A percentile compares a stretch with the other conserved stretches of the same genome.
Evolutionary conservation across 2,329 filamentous ascomycete genomes (phyloP).

Genomic region (Scleromitrula shiraiana): DNA sequence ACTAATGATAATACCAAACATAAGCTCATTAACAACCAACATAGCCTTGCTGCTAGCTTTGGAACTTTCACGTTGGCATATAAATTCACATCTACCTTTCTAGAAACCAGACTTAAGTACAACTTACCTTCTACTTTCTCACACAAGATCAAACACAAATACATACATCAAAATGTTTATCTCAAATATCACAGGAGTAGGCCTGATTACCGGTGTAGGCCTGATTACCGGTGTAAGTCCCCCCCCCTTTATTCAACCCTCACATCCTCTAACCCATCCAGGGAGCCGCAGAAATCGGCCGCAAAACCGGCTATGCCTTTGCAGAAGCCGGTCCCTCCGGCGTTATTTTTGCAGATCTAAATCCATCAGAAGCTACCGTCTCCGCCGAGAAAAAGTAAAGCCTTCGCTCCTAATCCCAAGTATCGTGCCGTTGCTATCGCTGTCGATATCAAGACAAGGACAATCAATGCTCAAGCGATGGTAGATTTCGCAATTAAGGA

Average conservation of each 20-base stretch:
- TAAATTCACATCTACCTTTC: no score
- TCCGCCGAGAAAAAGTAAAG: conserved; percentile 23
- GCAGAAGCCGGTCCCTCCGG: conserved; percentile 8
- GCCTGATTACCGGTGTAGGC: neutral
- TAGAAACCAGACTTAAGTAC: no score
- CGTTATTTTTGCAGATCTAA: conserved; percentile 25
- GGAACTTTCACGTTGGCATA: no score
- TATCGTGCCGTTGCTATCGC: conserved; percentile 19
- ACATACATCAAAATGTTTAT: neutral
- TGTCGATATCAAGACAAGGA: conserved; percentile 25
- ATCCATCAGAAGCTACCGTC: conserved; percentile 14
- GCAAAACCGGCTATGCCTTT: neutral
- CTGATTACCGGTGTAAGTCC: neutral
- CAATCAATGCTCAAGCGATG: conserved; percentile 21
- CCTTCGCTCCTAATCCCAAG: conserved; percentile 20
- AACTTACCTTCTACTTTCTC: neutral
- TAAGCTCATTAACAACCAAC: no score
- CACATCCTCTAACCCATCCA: neutral
- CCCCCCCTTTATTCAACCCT: neutral
- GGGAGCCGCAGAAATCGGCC: neutral
- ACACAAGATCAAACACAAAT: neutral
- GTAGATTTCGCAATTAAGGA: conserved; percentile 32
- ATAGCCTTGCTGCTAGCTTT: no score
- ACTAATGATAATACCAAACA: no score
- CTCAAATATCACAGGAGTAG: no score